Base-by-base conservation (phyloP, 2,329 filamentous ascomycete genomes). In the Elsinoe batatas region DNA sequence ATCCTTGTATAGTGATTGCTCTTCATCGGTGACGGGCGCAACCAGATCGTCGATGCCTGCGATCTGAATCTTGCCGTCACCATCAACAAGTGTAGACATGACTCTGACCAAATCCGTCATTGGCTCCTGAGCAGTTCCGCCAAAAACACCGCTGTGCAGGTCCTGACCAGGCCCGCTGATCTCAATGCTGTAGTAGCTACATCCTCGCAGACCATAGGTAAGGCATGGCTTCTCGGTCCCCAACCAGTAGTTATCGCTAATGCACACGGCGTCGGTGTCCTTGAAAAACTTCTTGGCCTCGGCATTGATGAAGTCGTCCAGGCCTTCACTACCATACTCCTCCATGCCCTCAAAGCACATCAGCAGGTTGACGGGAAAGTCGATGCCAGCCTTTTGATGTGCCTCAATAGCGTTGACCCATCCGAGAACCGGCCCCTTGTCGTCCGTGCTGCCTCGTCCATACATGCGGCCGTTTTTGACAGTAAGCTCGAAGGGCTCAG, bases 301-400 rank as follows among this genome's bases (percentile, higher is more conserved):
- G 46, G 81, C 84, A 63, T 87, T 79, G 73, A 98, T 96, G 62
- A 97, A 87, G 64, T 95, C 91, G 67, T 98, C 93, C 56, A 98
- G 79, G 36, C 93, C 93, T 70, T 97, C 91, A 0, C 91, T 96
- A 51, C 93, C 93, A 70, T 95, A 95, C 76, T 98, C 93, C 75
- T 98, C 93, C 93, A 98, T 98, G 49, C 93, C 93, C 78, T 98
- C 93, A 65, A 98, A 97, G 78, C 93, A 98, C 88, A 96, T 97
- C 61, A 98, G 82, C 62, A 98, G 79, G 76, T 98, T 98, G 67
- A 98, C 93, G 7, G 93, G 93, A 69, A 98, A 89, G 53, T 96
- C 91, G 44, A 97, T 78, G 57, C 88, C 88, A 35, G 91, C 90
- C 78, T 94, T 93, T 73, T 95, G 85, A 77, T 98, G 93, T 40